A percentile compares a stretch with the other conserved stretches of the same genome.
Evolutionary conservation across 352 stramenopile genomes (phyloP).

Genomic region (Chrysophaeum taylorii): DNA sequence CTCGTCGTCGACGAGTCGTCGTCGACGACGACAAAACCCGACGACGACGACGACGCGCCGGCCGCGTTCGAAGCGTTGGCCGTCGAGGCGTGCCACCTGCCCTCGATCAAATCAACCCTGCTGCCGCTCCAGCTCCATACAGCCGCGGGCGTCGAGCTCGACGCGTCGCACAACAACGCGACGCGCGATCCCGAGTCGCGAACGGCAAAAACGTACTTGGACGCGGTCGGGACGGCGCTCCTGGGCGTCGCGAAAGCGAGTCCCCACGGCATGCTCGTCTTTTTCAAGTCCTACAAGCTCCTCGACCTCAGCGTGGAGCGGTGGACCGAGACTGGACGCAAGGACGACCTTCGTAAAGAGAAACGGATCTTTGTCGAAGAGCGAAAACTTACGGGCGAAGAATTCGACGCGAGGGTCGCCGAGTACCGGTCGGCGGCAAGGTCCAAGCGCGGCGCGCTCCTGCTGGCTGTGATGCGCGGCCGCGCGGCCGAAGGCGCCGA

Average conservation of each 20-base stretch:
- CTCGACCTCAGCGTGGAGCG: neutral
- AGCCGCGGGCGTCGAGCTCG: neutral
- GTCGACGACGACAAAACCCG: neutral
- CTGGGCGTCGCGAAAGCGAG: neutral
- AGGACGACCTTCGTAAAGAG: neutral
- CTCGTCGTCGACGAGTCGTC: neutral
- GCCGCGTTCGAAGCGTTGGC: neutral
- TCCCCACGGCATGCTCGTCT: conserved; percentile 7
- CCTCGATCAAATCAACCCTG: neutral
- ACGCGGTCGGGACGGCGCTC: neutral
- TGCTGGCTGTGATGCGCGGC: conserved; percentile 10
- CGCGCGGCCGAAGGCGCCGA: conserved; percentile 6
- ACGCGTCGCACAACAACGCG: conserved; percentile 6
- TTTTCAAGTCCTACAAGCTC: conserved; percentile 13
- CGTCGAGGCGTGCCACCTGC: neutral
- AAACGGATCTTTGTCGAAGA: conserved; percentile 4
- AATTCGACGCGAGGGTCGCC: neutral
- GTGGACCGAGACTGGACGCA: neutral
- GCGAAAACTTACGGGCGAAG: neutral
- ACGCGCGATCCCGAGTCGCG: neutral
- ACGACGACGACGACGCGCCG: neutral
- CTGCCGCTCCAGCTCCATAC: neutral
- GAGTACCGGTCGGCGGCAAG: neutral
- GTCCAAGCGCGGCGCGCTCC: neutral
- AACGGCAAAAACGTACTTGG: neutral